These are phyloP conservation scores for Botryotinia narcissicola DNA, from an alignment of 2,329 filamentous ascomycete genomes.

Conservation along the genomic window DNA sequence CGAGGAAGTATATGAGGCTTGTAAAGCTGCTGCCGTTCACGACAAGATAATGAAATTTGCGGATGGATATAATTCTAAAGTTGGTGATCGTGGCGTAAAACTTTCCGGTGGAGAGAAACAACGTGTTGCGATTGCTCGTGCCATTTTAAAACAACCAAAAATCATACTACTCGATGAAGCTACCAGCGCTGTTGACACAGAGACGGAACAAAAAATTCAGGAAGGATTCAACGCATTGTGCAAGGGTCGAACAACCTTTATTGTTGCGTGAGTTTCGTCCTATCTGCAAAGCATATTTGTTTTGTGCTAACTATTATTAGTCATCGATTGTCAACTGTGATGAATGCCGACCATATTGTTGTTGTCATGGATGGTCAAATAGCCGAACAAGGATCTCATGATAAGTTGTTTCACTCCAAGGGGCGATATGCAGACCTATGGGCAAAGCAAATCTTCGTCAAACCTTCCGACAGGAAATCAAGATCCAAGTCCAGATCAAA, in stretches of 20 bases:
- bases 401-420: constrained; percentile 45
- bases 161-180: constrained; percentile 93
- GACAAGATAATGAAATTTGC: constrained; percentile 56
- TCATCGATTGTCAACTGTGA: constrained; percentile 53
- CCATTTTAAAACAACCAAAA: constrained; percentile 89
- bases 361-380: constrained; percentile 52
- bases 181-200: constrained; percentile 89
- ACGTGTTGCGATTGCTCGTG: constrained; percentile 81
- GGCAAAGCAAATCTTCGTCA: constrained; percentile 45
- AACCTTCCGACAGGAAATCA: constrained; percentile 27
- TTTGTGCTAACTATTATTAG: constrained; percentile 28
- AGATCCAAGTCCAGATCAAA: constrained; percentile 31
- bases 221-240: constrained; percentile 50
- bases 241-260: constrained; percentile 49
- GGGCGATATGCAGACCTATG: constrained; percentile 54
- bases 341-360: constrained; percentile 52
- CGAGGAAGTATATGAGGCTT: constrained; percentile 46
- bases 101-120: constrained; percentile 86
- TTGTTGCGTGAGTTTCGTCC: constrained; percentile 36
- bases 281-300: not conserved
- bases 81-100: constrained; percentile 52
- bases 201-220: constrained; percentile 91
- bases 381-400: constrained; percentile 51
- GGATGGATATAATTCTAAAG: constrained; percentile 49
- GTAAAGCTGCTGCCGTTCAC: constrained; percentile 55